Evolutionary conservation across 1,284 basidiomycete genomes (phyloP), one percentile per base, ranked within the genome.

Genomic region (Puccinia triticina): DNA sequence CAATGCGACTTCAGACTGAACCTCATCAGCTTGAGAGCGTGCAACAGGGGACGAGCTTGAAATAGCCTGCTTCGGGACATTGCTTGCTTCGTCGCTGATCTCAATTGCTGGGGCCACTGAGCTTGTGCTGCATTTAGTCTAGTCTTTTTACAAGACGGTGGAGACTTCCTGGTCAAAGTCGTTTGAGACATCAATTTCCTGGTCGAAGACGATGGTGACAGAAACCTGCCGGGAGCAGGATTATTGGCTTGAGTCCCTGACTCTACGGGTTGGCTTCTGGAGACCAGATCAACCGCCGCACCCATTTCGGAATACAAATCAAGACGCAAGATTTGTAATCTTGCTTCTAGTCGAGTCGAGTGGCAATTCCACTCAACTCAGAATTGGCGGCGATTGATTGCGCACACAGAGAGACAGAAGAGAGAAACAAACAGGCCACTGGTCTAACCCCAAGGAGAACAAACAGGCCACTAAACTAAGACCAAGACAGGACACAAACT

Each of bases 81-180:
- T 50, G 32, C 46, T 43, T 26, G 37, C 67, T 50, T 71, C 69
- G 43, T 72, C 37, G 29, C 23, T 48, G 34, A 32, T 18, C 10
- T 48, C 48, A n/a, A 48, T 72, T 16, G 69, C 46, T 8, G 26
- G 2, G 46, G 2, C 10, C 46, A 29, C 34, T 48, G 66, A 73
- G 16, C 21, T 26, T 53, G 34, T 29, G 53, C 26, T 18, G 71
- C 48, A 37, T 55, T 57, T n/a, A n/a, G n/a, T n/a, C n/a, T 53
- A 46, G 53, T 29, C 55, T 73, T 73, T 55, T 73, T 73, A 12
- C 71, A 50, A 73, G 71, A 50, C 7, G 71, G 71, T 40, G 29
- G 23, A 50, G n/a, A 48, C n/a, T 48, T 48, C 66, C 14, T 48
- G 29, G 43, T n/a, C 26, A 26, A 66, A n/a, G 64, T 11, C 16